Evolutionary conservation across 768 basidiomycete genomes (phyloP), one percentile per base, ranked within the genome.

Genomic region (Rhizopogon vulgaris): DNA sequence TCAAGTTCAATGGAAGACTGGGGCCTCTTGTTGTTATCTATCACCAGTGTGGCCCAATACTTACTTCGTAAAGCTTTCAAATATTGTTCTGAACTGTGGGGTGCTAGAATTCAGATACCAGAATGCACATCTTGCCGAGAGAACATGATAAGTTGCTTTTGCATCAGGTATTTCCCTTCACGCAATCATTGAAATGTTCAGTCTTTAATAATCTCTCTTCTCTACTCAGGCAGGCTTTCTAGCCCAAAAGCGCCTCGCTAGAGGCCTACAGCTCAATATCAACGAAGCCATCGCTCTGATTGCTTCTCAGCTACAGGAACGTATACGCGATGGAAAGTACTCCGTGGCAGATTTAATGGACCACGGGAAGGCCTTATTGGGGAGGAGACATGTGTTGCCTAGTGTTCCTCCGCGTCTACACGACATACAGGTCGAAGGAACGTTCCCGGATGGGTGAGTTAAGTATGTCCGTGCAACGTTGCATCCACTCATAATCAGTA

Each of bases 281-380:
- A 79, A 89, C 3, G 96, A 99, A 70, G 86, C 94, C 0, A 79
- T 84, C 12, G 94, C 91, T 2, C 79, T 99, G 8, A 93, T 99
- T 57, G 85, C 93, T 2, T 83, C 82, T n/a, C 88, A 91, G 60
- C 79, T 98, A 1, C 96, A 98, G 60, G 95, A 97, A 67, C 81
- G 83, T 43, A 95, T 96, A 60, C 78, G 96, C 9, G 96, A 99
- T 87, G 95, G 94, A 3, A 64, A 69, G 14, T 78, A 93, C 63
- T 82, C 83, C 0, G 94, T 98, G 8, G 78, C 90, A 0, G 82
- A 97, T 56, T 71, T 99, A n/a, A 95, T 95, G 94, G 83, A 91
- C 45, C 75, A 89, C 60, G 96, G 96, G 6, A 97, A 94, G 73
- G 79, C 78, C 17, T 65, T 99, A 48, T 77, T 99, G 8, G 95